A percentile compares a stretch with the other conserved stretches of the same genome.
Conservation (phyloP, 768 basidiomycete genomes). For the Dacryopinax primogenitus region DNA sequence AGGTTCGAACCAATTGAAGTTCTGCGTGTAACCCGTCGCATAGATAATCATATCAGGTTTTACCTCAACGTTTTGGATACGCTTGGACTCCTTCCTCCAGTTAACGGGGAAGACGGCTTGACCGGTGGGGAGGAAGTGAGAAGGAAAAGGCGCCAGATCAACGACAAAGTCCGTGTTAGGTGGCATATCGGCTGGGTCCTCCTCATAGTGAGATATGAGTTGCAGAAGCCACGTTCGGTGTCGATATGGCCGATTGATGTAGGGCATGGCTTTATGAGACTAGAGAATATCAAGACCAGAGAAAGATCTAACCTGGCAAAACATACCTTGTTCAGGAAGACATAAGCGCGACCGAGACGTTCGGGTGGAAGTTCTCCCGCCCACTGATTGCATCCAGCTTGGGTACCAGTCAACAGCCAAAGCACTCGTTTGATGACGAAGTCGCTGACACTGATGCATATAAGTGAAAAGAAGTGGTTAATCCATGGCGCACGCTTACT, state of each 20-base stretch:
- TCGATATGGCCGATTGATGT: constrained; percentile 45
- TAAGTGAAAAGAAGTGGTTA: not conserved
- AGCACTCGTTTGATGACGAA: constrained; percentile 47
- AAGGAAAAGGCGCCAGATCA: constrained; percentile 47
- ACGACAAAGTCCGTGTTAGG: constrained; percentile 35
- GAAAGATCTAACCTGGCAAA: not conserved
- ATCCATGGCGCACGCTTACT: constrained; percentile 26
- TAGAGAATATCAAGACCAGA: constrained; percentile 17
- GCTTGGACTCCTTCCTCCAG: constrained; percentile 33
- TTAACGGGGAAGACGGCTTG: constrained; percentile 35
- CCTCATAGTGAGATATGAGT: constrained; percentile 42
- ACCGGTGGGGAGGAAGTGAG: constrained; percentile 33
- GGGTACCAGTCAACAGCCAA: constrained; percentile 46
- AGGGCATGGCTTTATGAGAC: constrained; percentile 47
- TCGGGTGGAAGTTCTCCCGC: constrained; percentile 44
- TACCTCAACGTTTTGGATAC: constrained; percentile 32
- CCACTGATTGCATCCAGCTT: constrained; percentile 52
- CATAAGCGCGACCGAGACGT: constrained; percentile 46
- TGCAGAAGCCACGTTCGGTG: constrained; percentile 35
- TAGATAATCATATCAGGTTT: constrained; percentile 39
- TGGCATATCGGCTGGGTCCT: constrained; percentile 40
- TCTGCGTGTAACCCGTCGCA: constrained; percentile 39
- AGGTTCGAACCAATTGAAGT: constrained; percentile 33
- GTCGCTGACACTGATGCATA: constrained; percentile 28
- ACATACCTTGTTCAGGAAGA: constrained; percentile 46